Evolutionary conservation across 2,329 filamentous ascomycete genomes (phyloP), one percentile per base, ranked within the genome.

Genomic region (Domatiomyces catenatus): DNA sequence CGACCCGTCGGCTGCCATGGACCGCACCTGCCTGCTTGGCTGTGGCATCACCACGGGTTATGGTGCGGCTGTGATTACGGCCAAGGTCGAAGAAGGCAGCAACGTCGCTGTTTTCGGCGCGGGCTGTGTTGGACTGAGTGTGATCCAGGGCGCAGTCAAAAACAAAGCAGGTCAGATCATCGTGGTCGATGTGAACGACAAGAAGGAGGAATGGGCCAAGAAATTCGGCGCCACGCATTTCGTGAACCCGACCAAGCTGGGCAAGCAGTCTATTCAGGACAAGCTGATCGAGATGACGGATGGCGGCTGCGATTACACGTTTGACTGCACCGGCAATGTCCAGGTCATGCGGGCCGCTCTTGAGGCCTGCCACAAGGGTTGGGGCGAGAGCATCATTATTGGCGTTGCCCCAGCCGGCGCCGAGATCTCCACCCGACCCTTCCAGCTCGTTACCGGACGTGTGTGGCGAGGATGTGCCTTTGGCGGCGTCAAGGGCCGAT

Each of bases 11-110:
- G 92, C 92, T 12, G 85, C 87, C 55, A 94, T 95, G 81, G 92
- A 98, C 76, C 82, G 87, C 59, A 94, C 89, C 48, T 98, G 92
- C 70, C 73, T 98, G 69, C 80, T 98, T 49, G 92, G 92, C 65
- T 98, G 92, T 69, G 92, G 92, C 69, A 96, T 98, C 74, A 98
- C 92, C 55, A 98, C 92, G 36, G 92, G 92, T 42, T 98, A 96
- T 73, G 92, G 92, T 62, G 92, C 92, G 10, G 92, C 92, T 47
- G 82, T 86, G 58, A 90, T 94, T 65, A 96, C 90, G 3, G 92
- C 92, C 60, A 85, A 84, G 59, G 81, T 96, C 26, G 89, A 96
- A 71, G 79, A 88, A 69, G 90, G 89, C 50, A 84, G 84, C 62
- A 94, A 83, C 66, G 75, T 95, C 36, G 92, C 90, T 59, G 74